Evolutionary conservation across 1,139 yeast species (phyloP).

Genomic region (Candida mesenterica): DNA sequence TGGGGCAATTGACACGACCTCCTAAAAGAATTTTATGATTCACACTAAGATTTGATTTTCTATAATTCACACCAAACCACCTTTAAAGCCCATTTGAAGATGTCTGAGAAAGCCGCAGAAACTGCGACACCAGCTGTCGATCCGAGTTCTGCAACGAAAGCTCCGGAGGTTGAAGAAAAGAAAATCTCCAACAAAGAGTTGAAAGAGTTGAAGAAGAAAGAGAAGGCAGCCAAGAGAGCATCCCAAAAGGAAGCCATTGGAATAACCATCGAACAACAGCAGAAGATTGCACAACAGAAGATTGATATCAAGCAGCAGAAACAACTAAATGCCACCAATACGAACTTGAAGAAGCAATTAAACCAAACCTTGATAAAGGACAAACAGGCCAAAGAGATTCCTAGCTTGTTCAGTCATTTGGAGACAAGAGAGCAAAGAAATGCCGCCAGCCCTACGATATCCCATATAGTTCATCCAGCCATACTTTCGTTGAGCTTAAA

Average conservation of each 20-base stretch:
- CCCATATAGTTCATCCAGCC: constrained; percentile 83
- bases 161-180: constrained; percentile 12
- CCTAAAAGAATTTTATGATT: too few relatives aligned
- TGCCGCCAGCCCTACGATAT: constrained; percentile 58
- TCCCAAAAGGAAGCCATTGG: constrained; percentile 57
- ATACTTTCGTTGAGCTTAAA: constrained; percentile 76
- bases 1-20: too few relatives aligned
- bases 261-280: constrained; percentile 44
- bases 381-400: constrained; percentile 40
- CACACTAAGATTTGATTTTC: too few relatives aligned
- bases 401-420: constrained; percentile 80
- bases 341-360: constrained; percentile 56
- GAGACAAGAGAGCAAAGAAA: constrained; percentile 81
- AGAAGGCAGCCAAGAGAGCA: constrained; percentile 87
- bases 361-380: constrained; percentile 52
- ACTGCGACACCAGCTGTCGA: not conserved
- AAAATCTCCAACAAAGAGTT: constrained; percentile 69
- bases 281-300: constrained; percentile 39
- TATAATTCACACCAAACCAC: too few relatives aligned
- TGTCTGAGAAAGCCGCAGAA: constrained; percentile 1
- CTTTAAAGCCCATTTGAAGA: not conserved
- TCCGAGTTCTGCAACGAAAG: constrained; percentile 2
- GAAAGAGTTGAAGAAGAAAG: constrained; percentile 83
- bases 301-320: constrained; percentile 37
- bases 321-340: constrained; percentile 35